Evolutionary conservation across 176 grass and related monocot genomes (phyloP), one percentile per base, ranked within the genome.

Genomic region (Eremochloa ophiuroides): DNA sequence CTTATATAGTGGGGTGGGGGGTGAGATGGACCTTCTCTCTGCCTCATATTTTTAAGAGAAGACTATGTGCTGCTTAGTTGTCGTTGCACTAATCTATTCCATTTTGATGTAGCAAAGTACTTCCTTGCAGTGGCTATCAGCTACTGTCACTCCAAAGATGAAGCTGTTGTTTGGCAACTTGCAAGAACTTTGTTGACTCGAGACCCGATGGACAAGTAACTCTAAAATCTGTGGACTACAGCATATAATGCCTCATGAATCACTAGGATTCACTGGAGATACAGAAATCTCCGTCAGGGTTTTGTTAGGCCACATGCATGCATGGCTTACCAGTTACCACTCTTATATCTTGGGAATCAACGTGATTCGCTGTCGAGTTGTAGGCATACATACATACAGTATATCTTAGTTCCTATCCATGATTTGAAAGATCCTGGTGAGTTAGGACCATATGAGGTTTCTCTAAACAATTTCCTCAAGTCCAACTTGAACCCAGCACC

Each of bases 241-340:
- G n/a, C n/a, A 58, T 79, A 33, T 84, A 41, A 40, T 69, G 53
- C 82, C 71, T 75, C 70, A 37, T 80, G 82, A 43, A 63, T 41
- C 53, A 73, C 28, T 53, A 35, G 34, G 81, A 74, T 88, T 83
- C 80, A 53, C 63, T 47, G 44, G 68, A 74, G 80, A 87, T 78
- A 37, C 28, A 44, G 0, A 65, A 37, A 83, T 78, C 80, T 83
- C 74, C 4, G 10, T 8, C 23, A 62, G 13, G 26, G 62, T 61
- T 75, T 42, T 35, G 10, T 38, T 70, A 66, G 77, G 58, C 2
- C 47, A 83, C 22, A 4, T 2, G 22, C 16, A 33, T 84, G 82
- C 27, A 81, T 69, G 35, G 25, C 26, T 31, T 76, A 62, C 27
- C 41, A 55, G 20, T 31, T 76, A 62, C 27, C 41, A 55, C 26